Evolutionary conservation across 345 rosid species (phyloP), one percentile per base, ranked within the genome.

Genomic region (Reutealis trisperma): DNA sequence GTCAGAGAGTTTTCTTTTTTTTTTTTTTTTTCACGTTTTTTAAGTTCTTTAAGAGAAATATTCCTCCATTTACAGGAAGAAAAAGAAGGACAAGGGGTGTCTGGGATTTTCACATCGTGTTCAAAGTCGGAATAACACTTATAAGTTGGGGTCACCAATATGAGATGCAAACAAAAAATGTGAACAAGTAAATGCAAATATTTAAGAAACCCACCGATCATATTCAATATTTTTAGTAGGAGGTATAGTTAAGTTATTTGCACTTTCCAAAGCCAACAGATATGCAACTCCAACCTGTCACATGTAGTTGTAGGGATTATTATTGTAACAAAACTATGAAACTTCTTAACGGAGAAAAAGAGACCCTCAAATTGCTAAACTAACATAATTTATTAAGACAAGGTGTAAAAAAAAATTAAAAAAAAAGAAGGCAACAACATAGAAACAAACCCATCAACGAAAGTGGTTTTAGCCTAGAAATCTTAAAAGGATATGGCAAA

Each of bases 231-330:
- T 96, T 84, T 92, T 92, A 14, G 84, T 80, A n/a, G 96, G 89
- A 71, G 92, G 81, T 55, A 89, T 81, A 54, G 71, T 71, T 77
- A 96, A 82, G 79, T 75, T 79, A 81, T 96, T 96, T 79, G 98
- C 97, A 85, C 60, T 83, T 85, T 96, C 98, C 54, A 93, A 84
- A 85, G 97, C 99, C 82, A 96, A 83, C 81, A 96, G 89, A 80
- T 93, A 93, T 44, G 99, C 94, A 81, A 92, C 84, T 77, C 99
- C 98, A 78, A 85, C 97, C 97, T 91, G 89, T 80, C 62, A 81
- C 54, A 67, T 49, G 22, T 14, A 66, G 55, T 66, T 8, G 32
- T 16, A 12, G 2, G 44, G 45, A 60, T 69, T 51, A 74, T 21
- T 62, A 37, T 32, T 22, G 49, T 13, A 2, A 9, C 49, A 59